Conservation (phyloP, 1,139 yeast species). For the Blastobotrys serpentis region DNA sequence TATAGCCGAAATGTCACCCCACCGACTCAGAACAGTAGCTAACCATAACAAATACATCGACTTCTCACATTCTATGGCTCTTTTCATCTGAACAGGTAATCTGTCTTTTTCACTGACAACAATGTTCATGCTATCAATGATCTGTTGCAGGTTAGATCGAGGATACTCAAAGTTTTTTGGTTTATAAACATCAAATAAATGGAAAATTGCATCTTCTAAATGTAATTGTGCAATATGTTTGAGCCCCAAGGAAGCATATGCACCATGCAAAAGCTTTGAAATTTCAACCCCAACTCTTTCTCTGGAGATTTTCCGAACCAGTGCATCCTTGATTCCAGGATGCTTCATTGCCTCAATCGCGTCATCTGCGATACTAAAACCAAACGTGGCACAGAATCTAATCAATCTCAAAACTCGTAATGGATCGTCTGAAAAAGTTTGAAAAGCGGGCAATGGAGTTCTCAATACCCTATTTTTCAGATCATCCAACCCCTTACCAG, state of each 20-base stretch:
- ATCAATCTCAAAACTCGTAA: slow-evolving; percentile 79
- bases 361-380: slow-evolving; percentile 59
- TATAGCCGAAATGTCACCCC: slow-evolving; percentile 43
- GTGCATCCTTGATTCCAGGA: slow-evolving; percentile 54
- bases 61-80: not conserved
- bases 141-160: slow-evolving; percentile 10
- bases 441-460: slow-evolving; percentile 81
- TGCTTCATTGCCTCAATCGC: slow-evolving; percentile 68
- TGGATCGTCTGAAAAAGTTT: slow-evolving; percentile 92
- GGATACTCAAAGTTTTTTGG: slow-evolving; percentile 3
- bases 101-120: not conserved
- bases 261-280: slow-evolving; percentile 66
- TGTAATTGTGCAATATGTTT: slow-evolving; percentile 54
- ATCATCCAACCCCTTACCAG: slow-evolving; percentile 72
- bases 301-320: slow-evolving; percentile 73
- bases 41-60: slow-evolving; percentile 10
- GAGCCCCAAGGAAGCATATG: slow-evolving; percentile 64
- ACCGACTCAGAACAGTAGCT: slow-evolving; percentile 44
- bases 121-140: slow-evolving; percentile 2
- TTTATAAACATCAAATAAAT: slow-evolving; percentile 10
- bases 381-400: slow-evolving; percentile 79
- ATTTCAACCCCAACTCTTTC: slow-evolving; percentile 90
- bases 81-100: not conserved
- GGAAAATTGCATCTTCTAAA: slow-evolving; percentile 59
- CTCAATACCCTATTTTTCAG: slow-evolving; percentile 66